Percentiles rank a stretch among this genome's conserved stretches.
phyloP scores from a whole-genome alignment of 495 filamentous ascomycete genomes.

The Hypoxylon fragiforme region DNA sequence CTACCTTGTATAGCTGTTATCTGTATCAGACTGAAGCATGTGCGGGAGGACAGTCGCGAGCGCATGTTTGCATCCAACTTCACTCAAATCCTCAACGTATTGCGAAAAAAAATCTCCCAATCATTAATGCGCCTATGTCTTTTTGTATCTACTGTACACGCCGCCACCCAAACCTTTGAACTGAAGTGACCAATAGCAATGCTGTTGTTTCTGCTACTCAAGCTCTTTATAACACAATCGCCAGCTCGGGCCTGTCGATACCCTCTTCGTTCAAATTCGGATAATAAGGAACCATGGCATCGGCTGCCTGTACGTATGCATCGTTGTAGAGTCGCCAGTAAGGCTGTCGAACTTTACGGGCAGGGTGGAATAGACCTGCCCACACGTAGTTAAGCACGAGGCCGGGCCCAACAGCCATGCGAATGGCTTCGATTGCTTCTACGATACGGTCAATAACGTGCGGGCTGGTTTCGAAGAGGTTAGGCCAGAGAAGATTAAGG shows the following conservation, averaged over 20 bases:
- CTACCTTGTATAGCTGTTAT: too few relatives aligned
- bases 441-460: slow-evolving; percentile 98
- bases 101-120: neutral
- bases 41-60: too few relatives aligned
- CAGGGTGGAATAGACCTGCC: slow-evolving; percentile 96
- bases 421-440: slow-evolving; percentile 94
- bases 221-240: slow-evolving; percentile 72
- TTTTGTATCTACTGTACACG: slow-evolving; percentile 22
- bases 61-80: too few relatives aligned
- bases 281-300: slow-evolving; percentile 96
- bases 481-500: slow-evolving; percentile 93
- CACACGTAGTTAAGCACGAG: slow-evolving; percentile 95
- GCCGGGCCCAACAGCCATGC: slow-evolving; percentile 90
- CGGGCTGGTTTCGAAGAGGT: slow-evolving; percentile 96
- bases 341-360: slow-evolving; percentile 86
- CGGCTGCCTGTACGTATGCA: slow-evolving; percentile 91
- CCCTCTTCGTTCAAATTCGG: slow-evolving; percentile 78
- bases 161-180: slow-evolving; percentile 7
- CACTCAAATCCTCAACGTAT: neutral
- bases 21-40: too few relatives aligned
- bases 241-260: slow-evolving; percentile 74
- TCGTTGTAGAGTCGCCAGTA: slow-evolving; percentile 98
- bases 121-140: neutral
- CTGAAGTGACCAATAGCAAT: slow-evolving; percentile 6
- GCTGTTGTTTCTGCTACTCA: neutral